Base-by-base conservation (phyloP, 257 asterid species). In the Solanum rostratum region DNA sequence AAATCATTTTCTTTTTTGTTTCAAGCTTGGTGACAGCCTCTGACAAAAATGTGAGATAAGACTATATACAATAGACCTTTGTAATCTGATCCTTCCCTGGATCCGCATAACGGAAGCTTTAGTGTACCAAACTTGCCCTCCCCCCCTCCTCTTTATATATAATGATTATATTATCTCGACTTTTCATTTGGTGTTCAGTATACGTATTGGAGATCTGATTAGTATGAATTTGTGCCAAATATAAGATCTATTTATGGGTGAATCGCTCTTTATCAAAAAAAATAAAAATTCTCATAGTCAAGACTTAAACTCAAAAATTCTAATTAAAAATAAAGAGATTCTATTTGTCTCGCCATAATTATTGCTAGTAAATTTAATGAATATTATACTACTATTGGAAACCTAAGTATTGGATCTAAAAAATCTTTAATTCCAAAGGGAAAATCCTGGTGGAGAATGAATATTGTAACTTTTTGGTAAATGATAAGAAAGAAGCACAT, bases 401-500 rank as follows among this genome's bases (percentile, higher is more conserved):
- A 73, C 22, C 8, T 22, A 45, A 73, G 80, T n/a, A 73, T 22
- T 73, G 80, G 81, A 74, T 74, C 8, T 24, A 15, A 46, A 81
- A 39, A 41, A 20, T 54, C 19, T 37, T 80, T 7, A 2, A 30
- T 16, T 80, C 18, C 53, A 80, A 55, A 80, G 30, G 52, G 22
- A 39, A 55, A 80, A 55, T 80, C 41, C 59, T 39, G 84, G 45
- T 73, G 20, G 14, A n/a, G 54, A n/a, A 43, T 73, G 73, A 57
- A 41, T 57, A 80, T 37, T n/a, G 84, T 43, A 39, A 41, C 80
- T 73, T 80, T 80, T 80, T 57, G 55, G 84, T 59, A 45, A 69
- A 60, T 82, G 79, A 63, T 82, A 55, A 22, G 54, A 53, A 24
- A 74, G 41, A 74, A 30, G 37, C 89, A 82, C 86, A 82, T 87